A percentile compares a stretch with the other conserved stretches of the same genome.
These are phyloP conservation scores for Sclerotinia glacialis DNA, from an alignment of 2,329 filamentous ascomycete species.

Conservation along the genomic window DNA sequence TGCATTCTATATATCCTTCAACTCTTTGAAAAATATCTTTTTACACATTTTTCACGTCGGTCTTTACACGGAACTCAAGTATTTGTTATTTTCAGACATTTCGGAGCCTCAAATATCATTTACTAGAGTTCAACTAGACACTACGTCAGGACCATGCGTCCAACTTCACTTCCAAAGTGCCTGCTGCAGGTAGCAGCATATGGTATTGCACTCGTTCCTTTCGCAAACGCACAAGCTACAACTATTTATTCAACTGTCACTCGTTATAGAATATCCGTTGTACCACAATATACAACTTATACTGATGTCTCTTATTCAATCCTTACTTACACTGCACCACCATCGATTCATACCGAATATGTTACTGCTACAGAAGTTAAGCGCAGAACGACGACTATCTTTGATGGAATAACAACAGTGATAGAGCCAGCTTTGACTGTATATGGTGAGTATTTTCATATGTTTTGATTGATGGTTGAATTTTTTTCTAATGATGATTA, in stretches of 20 bases:
- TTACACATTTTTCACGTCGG: constrained; percentile 12
- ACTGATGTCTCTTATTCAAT: constrained; percentile 1
- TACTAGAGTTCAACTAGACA: constrained; percentile 7
- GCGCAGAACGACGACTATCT: constrained; percentile 8
- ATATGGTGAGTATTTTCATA: neutral
- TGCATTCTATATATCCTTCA: constrained; percentile 18
- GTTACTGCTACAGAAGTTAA: constrained; percentile 3
- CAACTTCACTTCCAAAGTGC: constrained; percentile 11
- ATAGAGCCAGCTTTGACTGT: neutral
- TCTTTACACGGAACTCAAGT: constrained; percentile 15
- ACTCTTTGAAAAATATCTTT: neutral
- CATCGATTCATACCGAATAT: constrained; percentile 12
- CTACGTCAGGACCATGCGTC: constrained; percentile 22
- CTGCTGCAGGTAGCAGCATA: constrained; percentile 15
- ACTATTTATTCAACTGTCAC: constrained; percentile 16
- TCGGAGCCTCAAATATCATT: constrained; percentile 14
- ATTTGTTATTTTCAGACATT: constrained; percentile 16
- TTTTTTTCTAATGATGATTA: neutral
- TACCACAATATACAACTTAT: constrained; percentile 16
- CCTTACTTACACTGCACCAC: constrained; percentile 6
- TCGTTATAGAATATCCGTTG: constrained; percentile 18
- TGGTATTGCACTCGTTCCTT: constrained; percentile 14
- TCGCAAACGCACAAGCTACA: neutral
- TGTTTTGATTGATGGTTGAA: neutral
- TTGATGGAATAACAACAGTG: neutral